Base-by-base conservation (phyloP, 257 asterid species). In the Solanum arcanum region DNA sequence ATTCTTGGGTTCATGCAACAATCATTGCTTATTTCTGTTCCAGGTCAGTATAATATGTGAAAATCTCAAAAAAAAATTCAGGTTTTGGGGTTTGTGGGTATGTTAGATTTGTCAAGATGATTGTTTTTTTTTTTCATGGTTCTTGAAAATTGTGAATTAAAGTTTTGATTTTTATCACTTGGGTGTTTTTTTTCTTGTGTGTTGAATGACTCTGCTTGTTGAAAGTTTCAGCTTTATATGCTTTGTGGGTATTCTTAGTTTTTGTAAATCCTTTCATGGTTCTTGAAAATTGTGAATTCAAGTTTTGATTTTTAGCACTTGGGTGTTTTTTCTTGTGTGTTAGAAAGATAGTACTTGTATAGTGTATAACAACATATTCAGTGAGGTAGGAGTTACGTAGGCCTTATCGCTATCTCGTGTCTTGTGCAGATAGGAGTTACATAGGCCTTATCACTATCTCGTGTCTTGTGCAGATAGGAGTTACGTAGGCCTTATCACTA, bases 21-120 rank as follows among this genome's bases (percentile, higher is more conserved):
- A 83, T 85, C 90, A 82, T 46, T 93, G 52, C n/a, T 93, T 49
- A 90, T 89, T 90, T 78, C 92, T 69, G 91, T 90, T 90, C 74
- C 92, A 86, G 97, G 97, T 94, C 84, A 84, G 88, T n/a, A 4
- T 62, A n/a, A 62, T n/a, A 23, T 23, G 14, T 2, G 31, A 23
- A 5, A 62, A n/a, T 62, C 9, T 62, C 16, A n/a, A 62, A 27
- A 27, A 27, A 27, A 27, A 27, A 27, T 27, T n/a, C 27, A 80
- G 49, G 0, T 74, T 73, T 74, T n/a, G 13, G 37, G 78, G 15
- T 72, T 35, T 20, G 27, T 35, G 46, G 80, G 80, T 35, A 35
- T 73, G 80, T 73, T 35, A 10, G 2, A n/a, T 62, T 62, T 62
- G 7, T 62, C 29, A 62, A 62, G 33, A 62, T n/a, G 0, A 23